Evolutionary conservation across 192 early-diverging fungal species (phyloP).

Genomic region (Podila epicladia): DNA sequence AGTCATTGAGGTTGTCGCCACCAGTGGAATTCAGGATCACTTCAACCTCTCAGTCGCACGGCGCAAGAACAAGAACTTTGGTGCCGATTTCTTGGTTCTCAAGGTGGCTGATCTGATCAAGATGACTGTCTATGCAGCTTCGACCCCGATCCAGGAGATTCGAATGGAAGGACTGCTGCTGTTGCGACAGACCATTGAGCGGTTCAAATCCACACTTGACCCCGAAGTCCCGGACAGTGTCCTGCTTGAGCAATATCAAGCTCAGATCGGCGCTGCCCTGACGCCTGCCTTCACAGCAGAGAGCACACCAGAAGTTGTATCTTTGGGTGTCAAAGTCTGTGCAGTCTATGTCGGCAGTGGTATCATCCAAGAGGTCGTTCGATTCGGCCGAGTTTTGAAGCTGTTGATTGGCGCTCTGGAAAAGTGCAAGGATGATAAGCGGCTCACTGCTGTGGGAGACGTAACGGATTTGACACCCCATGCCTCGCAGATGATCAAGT

Average conservation of each 20-base stretch:
- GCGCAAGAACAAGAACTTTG: constrained; percentile 59
- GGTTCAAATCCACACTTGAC: constrained; percentile 72
- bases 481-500: constrained; percentile 79
- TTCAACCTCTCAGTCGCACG: constrained; percentile 74
- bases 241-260: constrained; percentile 92
- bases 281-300: constrained; percentile 86
- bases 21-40: constrained; percentile 68
- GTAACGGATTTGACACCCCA: constrained; percentile 73
- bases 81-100: constrained; percentile 78
- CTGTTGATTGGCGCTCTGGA: constrained; percentile 77
- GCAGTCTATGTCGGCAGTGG: constrained; percentile 88
- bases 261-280: constrained; percentile 92
- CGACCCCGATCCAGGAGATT: constrained; percentile 76
- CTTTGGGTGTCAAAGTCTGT: constrained; percentile 81
- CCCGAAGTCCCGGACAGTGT: constrained; percentile 88
- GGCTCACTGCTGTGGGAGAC: constrained; percentile 61
- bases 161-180: constrained; percentile 82
- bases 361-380: constrained; percentile 83
- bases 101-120: constrained; percentile 88
- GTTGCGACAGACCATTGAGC: constrained; percentile 80
- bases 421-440: constrained; percentile 68
- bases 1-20: constrained; percentile 69
- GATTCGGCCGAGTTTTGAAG: constrained; percentile 74
- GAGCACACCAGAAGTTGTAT: constrained; percentile 76
- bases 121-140: constrained; percentile 90